Evolutionary conservation across 441 rosid genomes (phyloP), one percentile per base, ranked within the genome.

Genomic region (Gossypium gossypioides): DNA sequence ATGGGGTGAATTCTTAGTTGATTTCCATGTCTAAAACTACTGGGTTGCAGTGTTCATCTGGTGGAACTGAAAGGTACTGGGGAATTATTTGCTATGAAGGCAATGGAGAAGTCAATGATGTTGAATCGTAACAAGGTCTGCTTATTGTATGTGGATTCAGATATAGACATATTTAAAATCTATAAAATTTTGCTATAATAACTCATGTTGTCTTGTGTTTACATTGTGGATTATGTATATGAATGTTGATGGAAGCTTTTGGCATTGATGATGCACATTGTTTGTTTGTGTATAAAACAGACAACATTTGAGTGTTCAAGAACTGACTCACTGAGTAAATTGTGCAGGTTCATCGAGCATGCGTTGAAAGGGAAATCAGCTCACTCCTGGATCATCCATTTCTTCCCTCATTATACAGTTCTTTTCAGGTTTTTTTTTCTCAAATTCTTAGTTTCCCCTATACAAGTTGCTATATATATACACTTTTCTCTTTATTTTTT

Each of bases 101-200:
- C 98, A 78, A 94, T 94, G 98, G 98, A 94, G 77, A 94, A 91
- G 82, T 80, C 89, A 52, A 72, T 84, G 80, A 90, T 94, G 98
- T 74, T 94, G 80, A 90, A 87, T 80, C 96, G 97, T 68, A 91
- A 91, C 80, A 94, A 94, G 97, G 98, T 91, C 55, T 57, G 81
- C 75, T 48, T 25, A 16, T 21, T 19, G 52, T 27, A 4, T 27
- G 32, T 27, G 32, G 32, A 27, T 27, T 27, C 32, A 27, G 32
- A 4, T 0, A 27, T 27, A 27, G 32, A 4, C 32, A 4, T 4
- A 27, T 3, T 3, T 27, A 27, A 27, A 27, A 27, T 27, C 32
- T 27, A 27, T 27, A 27, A 27, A 25, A 27, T 3, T 0, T 27
- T 15, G 4, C 19, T n/a, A 15, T 42, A 44, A 56, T n/a, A 27